Conservation (phyloP, 2,329 filamentous ascomycete genomes). For the Aspergillus transmontanensis region DNA sequence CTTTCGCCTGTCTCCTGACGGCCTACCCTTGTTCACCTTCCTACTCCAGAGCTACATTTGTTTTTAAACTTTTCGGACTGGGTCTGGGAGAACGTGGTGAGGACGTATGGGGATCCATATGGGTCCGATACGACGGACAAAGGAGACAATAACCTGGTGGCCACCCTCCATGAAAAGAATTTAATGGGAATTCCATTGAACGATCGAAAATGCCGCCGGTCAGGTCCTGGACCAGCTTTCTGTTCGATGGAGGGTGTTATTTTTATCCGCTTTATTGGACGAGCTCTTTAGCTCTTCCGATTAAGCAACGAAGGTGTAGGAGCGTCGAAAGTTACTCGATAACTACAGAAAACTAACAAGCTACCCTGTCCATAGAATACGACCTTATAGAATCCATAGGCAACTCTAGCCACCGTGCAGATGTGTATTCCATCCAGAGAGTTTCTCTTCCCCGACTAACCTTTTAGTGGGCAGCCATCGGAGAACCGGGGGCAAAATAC, state of each 20-base stretch:
- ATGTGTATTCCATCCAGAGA: neutral
- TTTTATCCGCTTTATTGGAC: neutral
- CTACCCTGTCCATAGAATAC: neutral
- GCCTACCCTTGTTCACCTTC: neutral
- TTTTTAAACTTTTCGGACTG: neutral
- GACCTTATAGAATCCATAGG: neutral
- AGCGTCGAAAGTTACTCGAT: slow-evolving; percentile 2
- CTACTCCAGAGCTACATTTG: neutral
- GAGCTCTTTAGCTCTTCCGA: neutral
- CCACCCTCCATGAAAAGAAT: neutral
- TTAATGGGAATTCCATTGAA: neutral
- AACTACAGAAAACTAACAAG: neutral
- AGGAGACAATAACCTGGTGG: slow-evolving; percentile 1
- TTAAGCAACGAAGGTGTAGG: neutral
- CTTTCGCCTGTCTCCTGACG: slow-evolving; percentile 6
- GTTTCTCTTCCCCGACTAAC: neutral
- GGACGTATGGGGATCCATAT: neutral
- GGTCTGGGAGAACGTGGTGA: neutral
- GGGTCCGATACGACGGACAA: slow-evolving; percentile 6
- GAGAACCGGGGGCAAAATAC: slow-evolving; percentile 1
- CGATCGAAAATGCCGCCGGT: neutral
- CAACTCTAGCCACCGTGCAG: neutral
- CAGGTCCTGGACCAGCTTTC: neutral
- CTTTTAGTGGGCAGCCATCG: slow-evolving; percentile 4
- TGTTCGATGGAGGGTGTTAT: neutral